Conservation (phyloP, 768 basidiomycete genomes). For the Rhodotorula babjevae region DNA sequence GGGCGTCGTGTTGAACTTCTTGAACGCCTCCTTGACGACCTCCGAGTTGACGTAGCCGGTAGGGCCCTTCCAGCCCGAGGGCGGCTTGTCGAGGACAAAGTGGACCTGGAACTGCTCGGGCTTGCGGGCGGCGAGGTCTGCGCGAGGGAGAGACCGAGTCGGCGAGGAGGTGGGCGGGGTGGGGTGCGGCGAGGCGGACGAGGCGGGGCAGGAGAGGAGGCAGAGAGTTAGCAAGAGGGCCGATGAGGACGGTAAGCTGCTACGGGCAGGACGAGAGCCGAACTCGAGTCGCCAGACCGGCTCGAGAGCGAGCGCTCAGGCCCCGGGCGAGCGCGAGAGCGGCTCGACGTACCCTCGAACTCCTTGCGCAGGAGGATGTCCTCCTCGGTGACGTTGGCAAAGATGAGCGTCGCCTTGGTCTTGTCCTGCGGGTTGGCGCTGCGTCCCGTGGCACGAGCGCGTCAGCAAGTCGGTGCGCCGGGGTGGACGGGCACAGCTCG, state of each 20-base stretch:
- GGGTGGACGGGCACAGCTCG: too few species aligned
- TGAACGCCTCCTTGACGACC: constrained; percentile 63
- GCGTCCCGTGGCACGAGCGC: neutral
- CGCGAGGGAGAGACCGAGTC: too few species aligned
- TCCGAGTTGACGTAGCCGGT: constrained; percentile 71
- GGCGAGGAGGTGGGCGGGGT: too few species aligned
- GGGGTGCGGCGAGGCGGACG: neutral
- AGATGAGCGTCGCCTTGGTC: constrained; percentile 90
- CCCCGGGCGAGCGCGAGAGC: neutral
- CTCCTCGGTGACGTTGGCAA: constrained; percentile 78
- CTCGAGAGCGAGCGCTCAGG: too few species aligned
- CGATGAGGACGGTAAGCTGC: too few species aligned
- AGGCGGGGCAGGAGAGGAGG: too few species aligned
- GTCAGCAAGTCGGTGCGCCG: too few species aligned
- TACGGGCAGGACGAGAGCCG: too few species aligned
- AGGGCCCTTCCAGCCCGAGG: constrained; percentile 61
- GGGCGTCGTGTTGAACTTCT: constrained; percentile 7
- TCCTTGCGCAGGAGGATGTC: constrained; percentile 84
- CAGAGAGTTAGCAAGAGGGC: rapidly evolving
- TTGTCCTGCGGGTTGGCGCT: constrained; percentile 64
- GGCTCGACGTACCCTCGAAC: constrained; percentile 52
- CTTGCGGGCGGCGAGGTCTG: constrained; percentile 49
- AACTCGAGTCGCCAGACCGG: too few species aligned
- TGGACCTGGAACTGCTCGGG: constrained; percentile 65
- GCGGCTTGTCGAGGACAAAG: constrained; percentile 77